phyloP scores from a whole-genome alignment of 2,329 filamentous ascomycete species.

The Dactylellina sp. region DNA sequence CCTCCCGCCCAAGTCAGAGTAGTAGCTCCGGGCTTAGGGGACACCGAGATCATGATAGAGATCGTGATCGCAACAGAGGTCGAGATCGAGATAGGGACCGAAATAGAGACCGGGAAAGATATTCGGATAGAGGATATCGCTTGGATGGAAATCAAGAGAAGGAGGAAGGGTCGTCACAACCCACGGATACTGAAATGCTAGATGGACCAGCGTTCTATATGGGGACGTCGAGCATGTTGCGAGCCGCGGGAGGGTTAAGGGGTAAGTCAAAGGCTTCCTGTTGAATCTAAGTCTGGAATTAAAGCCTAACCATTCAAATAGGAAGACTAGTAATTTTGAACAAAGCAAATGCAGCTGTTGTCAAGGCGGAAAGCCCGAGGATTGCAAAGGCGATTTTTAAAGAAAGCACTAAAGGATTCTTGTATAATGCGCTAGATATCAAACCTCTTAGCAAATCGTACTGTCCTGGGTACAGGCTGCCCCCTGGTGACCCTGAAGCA shows the following conservation, averaged over 20 bases:
- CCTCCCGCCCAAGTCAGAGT: slow-evolving; percentile 2
- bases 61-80: slow-evolving; percentile 2
- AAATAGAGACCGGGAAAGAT: slow-evolving; percentile 7
- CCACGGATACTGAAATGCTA: slow-evolving; percentile 21
- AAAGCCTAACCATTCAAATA: slow-evolving; percentile 17
- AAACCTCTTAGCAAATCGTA: slow-evolving; percentile 63
- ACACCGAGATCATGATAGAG: slow-evolving; percentile 12
- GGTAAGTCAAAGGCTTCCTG: slow-evolving; percentile 16
- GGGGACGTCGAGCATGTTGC: slow-evolving; percentile 45
- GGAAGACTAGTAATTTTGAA: slow-evolving; percentile 3
- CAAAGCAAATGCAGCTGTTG: background rate
- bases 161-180: background rate
- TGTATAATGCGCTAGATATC: slow-evolving; percentile 45
- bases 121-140: slow-evolving; percentile 18
- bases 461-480: slow-evolving; percentile 65
- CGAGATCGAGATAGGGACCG: slow-evolving; percentile 22
- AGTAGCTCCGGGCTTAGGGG: slow-evolving; percentile 15
- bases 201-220: slow-evolving; percentile 8
- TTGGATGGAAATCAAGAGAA: slow-evolving; percentile 11
- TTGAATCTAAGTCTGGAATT: background rate
- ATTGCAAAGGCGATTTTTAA: slow-evolving; percentile 32
- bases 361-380: slow-evolving; percentile 9
- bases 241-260: slow-evolving; percentile 6
- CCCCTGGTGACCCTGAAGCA: slow-evolving; percentile 60
- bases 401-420: slow-evolving; percentile 25